These are phyloP conservation scores for Tetrahymena thermophila DNA, from an alignment of 73 alveolate genomes.

Conservation along the genomic window DNA sequence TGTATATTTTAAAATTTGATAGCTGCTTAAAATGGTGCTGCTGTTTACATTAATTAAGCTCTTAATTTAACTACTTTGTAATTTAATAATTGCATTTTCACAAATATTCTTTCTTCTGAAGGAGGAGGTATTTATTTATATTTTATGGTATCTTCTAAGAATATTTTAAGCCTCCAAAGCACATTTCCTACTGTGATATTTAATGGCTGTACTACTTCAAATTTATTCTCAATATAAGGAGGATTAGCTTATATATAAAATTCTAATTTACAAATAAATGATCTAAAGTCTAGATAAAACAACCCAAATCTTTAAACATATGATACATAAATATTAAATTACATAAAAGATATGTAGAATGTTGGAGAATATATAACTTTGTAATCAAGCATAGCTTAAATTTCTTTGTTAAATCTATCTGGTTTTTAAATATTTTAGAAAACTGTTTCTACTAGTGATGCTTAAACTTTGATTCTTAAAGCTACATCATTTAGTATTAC, in stretches of 20 bases:
- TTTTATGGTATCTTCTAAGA: not conserved
- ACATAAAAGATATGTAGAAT: not conserved
- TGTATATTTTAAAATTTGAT: not conserved
- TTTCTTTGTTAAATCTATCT: not conserved
- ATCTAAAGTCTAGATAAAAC: not conserved
- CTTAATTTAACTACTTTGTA: not conserved
- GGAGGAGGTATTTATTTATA: not conserved
- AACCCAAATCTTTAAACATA: not conserved
- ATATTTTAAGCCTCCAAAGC: not conserved
- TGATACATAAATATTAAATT: not conserved
- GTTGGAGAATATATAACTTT: not conserved
- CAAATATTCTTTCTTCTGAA: not conserved
- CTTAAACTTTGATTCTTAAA: not conserved
- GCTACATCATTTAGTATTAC: not conserved
- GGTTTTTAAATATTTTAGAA: not conserved
- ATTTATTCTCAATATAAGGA: not conserved
- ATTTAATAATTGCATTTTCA: not conserved
- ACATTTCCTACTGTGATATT: not conserved
- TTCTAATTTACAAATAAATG: not conserved
- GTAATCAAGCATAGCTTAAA: not conserved
- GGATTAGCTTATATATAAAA: not conserved
- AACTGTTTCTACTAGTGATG: not conserved
- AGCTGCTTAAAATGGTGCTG: not conserved
- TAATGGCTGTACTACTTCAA: not conserved
- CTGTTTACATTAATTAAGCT: not conserved